Base-by-base conservation (phyloP, 148 eudicot genomes). In the Euryodendron excelsum region DNA sequence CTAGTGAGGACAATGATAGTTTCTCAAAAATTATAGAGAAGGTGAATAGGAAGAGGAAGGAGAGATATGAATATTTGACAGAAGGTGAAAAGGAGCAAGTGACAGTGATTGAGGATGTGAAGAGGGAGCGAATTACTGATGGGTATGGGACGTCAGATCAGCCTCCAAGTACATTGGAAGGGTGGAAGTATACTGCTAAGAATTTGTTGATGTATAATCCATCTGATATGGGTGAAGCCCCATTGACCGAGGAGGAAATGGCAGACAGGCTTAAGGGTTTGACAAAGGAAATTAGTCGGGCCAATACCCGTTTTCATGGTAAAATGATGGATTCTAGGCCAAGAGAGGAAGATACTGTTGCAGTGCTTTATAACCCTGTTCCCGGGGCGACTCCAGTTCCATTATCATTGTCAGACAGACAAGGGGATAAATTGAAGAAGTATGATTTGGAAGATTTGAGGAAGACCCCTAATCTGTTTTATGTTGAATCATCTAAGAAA, bases 151-250 rank as follows among this genome's bases (percentile, higher is more conserved):
- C 96, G 18, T 90, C 96, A 1, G 85, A 87, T 82, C 96, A 95
- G 90, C 98, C 98, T 0, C 68, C 79, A 23, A 84, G 88, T 84
- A 92, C 92, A 0, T 86, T 94, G 74, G 91, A 90, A 34, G 91
- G 97, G 28, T 92, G 97, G 94, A 89, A 91, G 36, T 95, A 90
- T 66, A 78, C 82, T 0, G 96, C 97, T 0, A 95, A 92, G 88
- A 95, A 95, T 84, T 82, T 93, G 85, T 71, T 95, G 63, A 95
- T 95, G 98, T 95, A 93, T 55, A 95, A 94, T 66, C 98, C 98
- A 0, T 86, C 98, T 30, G 97, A 94, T 86, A 76, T 63, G 12
- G 97, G 98, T 4, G 98, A 94, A 75, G 89, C 60, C 1, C 84
- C 94, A 0, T 85, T 95, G 84, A 95, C 96, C 0, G 88, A 77